Percentiles rank a stretch among this genome's conserved stretches.
Evolutionary conservation across 2,329 filamentous ascomycete genomes (phyloP).

Genomic region (Achaetomium macrosporum): DNA sequence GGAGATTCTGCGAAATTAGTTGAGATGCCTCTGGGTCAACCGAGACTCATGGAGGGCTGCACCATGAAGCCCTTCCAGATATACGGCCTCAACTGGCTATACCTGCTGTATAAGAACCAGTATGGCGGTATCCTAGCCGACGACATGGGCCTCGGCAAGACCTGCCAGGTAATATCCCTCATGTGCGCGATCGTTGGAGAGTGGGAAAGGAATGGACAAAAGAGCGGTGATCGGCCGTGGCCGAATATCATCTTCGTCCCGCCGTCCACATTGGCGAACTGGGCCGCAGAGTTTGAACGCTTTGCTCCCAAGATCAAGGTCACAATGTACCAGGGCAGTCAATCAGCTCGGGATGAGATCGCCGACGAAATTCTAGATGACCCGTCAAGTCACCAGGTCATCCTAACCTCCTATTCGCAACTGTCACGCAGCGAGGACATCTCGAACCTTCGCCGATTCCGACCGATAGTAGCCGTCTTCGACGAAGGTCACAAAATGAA

Average conservation of each 20-base stretch:
- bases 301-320: conserved; percentile 77
- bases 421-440: conserved; percentile 47
- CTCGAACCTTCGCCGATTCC: conserved; percentile 42
- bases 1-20: conserved; percentile 28
- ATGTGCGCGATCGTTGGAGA: conserved; percentile 75
- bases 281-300: conserved; percentile 81
- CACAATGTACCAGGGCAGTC: conserved; percentile 62
- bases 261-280: conserved; percentile 91
- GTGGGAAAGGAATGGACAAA: conserved; percentile 33
- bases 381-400: conserved; percentile 57
- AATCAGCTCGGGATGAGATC: conserved; percentile 61
- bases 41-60: conserved; percentile 69
- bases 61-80: conserved; percentile 89
- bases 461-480: conserved; percentile 61
- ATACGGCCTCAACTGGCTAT: conserved; percentile 92
- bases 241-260: conserved; percentile 83
- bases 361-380: conserved; percentile 60
- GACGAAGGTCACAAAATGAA: conserved; percentile 94
- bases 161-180: conserved; percentile 91
- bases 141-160: conserved; percentile 96
- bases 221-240: conserved; percentile 46
- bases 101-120: conserved; percentile 69
- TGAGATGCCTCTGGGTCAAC: conserved; percentile 55
- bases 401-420: conserved; percentile 58
- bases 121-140: conserved; percentile 91